Evolutionary conservation across 768 basidiomycete species (phyloP), one percentile per base, ranked within the genome.

Genomic region (Gloeopeniophorella convolvens): DNA sequence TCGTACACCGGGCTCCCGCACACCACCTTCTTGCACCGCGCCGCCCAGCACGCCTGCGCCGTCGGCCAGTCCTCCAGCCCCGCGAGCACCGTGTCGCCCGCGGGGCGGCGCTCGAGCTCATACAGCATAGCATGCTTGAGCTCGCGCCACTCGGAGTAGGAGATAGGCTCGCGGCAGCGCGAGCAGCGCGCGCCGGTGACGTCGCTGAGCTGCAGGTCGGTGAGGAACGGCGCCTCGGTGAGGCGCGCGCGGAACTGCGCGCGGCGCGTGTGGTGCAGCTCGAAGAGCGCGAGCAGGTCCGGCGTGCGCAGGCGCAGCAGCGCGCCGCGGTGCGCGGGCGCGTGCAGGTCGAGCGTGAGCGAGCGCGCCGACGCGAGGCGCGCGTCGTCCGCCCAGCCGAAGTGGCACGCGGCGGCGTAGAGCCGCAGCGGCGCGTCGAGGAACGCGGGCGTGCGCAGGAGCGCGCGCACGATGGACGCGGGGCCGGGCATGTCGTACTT

Each of bases 401-500:
- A 79, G 5, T 80, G 73, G 45, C 75, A 76, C 16, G 80, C 75
- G 3, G 76, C 64, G 4, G 73, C 68, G 55, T 82, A 82, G 13
- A 82, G 63, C 11, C 75, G 72, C 15, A 82, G 65, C 0, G 79
- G 75, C 36, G 77, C 66, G 31, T 70, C 66, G 20, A 76, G 65
- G 34, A 83, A 68, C 0, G 73, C 65, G 1, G 74, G 76, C 0
- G 76, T 76, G 62, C 75, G 71, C 45, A 78, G 67, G n/a, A 78
- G 70, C 28, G 79, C 73, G 32, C 79, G 79, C 42, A 83, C 64
- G 55, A 83, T 74, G 5, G 79, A 80, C 50, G 71, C 67, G 1
- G 82, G 79, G 0, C 82, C 83, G 0, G 77, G 74, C 78, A 82
- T 84, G 30, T 83, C 82, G 61, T 84, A 85, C 59, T 82, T 83